These are phyloP conservation scores for Periconia digitata DNA, from an alignment of 2,329 filamentous ascomycete genomes.

Conservation along the genomic window DNA sequence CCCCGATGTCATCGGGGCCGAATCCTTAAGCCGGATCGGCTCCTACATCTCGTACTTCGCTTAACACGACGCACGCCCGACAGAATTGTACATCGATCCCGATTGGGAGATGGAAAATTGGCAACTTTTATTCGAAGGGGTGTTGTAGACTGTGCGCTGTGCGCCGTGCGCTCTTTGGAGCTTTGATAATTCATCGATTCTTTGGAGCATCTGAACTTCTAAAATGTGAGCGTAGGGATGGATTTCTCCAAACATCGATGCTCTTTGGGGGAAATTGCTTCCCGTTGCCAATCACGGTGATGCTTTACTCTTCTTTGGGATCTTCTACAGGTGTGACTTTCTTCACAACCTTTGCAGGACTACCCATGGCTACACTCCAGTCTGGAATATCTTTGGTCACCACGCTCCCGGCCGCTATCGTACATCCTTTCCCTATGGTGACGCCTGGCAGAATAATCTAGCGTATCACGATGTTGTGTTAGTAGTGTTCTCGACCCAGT, in stretches of 20 bases:
- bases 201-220: no score
- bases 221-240: no score
- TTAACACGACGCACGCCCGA: no score
- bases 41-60: neutral
- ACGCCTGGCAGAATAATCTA: constrained; percentile 43
- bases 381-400: constrained; percentile 43
- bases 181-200: no score
- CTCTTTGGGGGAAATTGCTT: neutral
- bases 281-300: neutral
- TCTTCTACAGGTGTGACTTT: neutral
- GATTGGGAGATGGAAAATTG: no score
- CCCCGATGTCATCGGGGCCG: neutral
- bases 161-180: no score
- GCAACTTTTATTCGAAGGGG: no score
- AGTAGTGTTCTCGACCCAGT: no score
- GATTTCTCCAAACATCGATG: no score
- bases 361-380: constrained; percentile 43
- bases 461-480: neutral
- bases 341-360: constrained; percentile 59
- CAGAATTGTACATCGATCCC: neutral
- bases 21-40: neutral
- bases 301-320: neutral
- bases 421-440: constrained; percentile 45
- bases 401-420: constrained; percentile 44
- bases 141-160: no score